These are phyloP conservation scores for Trypanosomatidae sp. DNA, from an alignment of 208 protist genomes.

Conservation along the genomic window DNA sequence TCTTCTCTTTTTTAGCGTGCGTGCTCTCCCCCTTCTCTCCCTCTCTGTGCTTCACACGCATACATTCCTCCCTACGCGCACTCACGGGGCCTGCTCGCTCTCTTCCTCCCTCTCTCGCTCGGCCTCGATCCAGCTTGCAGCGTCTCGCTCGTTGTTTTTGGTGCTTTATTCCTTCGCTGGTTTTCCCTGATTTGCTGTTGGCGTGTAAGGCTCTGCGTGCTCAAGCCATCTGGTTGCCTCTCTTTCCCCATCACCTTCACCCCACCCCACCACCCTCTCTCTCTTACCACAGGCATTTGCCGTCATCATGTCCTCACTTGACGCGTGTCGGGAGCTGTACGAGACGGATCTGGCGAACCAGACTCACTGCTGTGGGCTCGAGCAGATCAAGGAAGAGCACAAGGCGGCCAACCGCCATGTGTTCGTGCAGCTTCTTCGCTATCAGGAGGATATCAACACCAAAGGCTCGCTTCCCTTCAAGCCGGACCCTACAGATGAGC, in stretches of 20 bases:
- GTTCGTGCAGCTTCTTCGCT: slow-evolving; percentile 32
- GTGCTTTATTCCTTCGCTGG: not conserved
- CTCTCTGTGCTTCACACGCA: not conserved
- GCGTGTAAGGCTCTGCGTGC: not conserved
- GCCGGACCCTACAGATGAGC: slow-evolving; percentile 13
- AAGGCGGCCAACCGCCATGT: slow-evolving; percentile 40
- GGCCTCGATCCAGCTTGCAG: not conserved
- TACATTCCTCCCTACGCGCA: not conserved
- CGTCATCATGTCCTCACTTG: slow-evolving; percentile 22
- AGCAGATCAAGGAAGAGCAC: slow-evolving; percentile 28
- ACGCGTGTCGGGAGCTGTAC: slow-evolving; percentile 45
- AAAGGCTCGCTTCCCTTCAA: slow-evolving; percentile 31
- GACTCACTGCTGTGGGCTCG: slow-evolving; percentile 39
- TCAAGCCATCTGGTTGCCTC: not conserved
- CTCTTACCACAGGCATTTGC: not conserved
- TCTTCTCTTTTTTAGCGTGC: not conserved
- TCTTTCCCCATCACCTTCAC: not conserved
- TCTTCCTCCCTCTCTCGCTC: not conserved
- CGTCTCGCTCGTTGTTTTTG: not conserved
- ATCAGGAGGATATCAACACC: slow-evolving; percentile 39
- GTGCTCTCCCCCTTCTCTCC: not conserved
- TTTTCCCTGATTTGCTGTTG: not conserved
- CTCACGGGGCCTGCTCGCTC: not conserved
- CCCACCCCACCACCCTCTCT: not conserved
- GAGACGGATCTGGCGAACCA: slow-evolving; percentile 39